Percentiles rank a stretch among this genome's conserved stretches.
These are phyloP conservation scores for Lolium perenne DNA, from an alignment of 176 grass and related monocot species.

Conservation along the genomic window DNA sequence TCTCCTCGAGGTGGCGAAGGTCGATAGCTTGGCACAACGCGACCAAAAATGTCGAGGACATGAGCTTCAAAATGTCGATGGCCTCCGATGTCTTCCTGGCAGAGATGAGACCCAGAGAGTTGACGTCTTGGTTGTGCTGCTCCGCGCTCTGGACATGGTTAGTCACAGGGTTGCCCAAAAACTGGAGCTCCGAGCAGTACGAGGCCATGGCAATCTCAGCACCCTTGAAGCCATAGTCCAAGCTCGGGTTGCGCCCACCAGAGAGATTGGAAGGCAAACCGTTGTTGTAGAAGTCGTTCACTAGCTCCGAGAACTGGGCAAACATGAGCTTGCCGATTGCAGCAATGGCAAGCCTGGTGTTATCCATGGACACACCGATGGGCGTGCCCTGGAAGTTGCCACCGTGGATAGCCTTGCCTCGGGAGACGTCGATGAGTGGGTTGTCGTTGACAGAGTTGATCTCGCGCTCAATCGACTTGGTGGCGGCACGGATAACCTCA, in stretches of 20 bases:
- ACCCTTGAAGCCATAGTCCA: constrained; percentile 94
- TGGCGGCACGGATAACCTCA: constrained; percentile 62
- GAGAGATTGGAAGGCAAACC: constrained; percentile 86
- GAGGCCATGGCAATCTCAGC: constrained; percentile 92
- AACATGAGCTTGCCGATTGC: constrained; percentile 60
- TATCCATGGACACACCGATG: constrained; percentile 72
- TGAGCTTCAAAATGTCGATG: constrained; percentile 77
- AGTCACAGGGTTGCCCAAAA: constrained; percentile 79
- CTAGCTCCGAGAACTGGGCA: too few species aligned
- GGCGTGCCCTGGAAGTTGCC: constrained; percentile 75
- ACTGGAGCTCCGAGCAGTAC: constrained; percentile 88
- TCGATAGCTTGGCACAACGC: constrained; percentile 32
- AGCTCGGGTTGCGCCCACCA: constrained; percentile 79
- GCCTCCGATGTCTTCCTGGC: constrained; percentile 78
- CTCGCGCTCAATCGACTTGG: constrained; percentile 58
- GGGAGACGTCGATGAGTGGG: constrained; percentile 63
- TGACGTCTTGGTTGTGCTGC: constrained; percentile 89
- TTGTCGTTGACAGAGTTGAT: constrained; percentile 71
- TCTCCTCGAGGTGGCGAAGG: too few species aligned
- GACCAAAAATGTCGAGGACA: constrained; percentile 56
- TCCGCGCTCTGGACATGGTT: constrained; percentile 93
- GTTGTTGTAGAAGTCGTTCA: constrained; percentile 70
- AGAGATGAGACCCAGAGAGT: constrained; percentile 82
- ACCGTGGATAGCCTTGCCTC: constrained; percentile 59
- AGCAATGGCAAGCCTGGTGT: constrained; percentile 59